These are phyloP conservation scores for Gossypium stocksii DNA, from an alignment of 345 rosid genomes.

Conservation along the genomic window DNA sequence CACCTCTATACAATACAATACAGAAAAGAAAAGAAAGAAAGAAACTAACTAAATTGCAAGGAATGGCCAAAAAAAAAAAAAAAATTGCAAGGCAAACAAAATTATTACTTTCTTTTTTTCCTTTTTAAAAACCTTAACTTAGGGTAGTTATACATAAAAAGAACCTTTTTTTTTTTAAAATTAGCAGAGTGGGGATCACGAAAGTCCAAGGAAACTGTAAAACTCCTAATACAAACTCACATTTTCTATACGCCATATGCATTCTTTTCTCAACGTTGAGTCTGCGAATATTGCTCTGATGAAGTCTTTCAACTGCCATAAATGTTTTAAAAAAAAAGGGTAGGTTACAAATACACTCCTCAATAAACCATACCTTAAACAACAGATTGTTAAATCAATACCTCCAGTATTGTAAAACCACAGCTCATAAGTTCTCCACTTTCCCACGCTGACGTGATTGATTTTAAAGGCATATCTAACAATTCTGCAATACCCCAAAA, in stretches of 20 bases:
- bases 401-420: conserved; percentile 77
- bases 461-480: conserved; percentile 83
- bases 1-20: neutral
- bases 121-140: no score
- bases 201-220: neutral
- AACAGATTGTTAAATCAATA: conserved; percentile 20
- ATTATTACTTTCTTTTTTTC: neutral
- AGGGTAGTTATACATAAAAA: no score
- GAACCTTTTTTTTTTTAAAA: no score
- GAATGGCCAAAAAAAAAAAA: no score
- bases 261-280: conserved; percentile 84
- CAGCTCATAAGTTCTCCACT: conserved; percentile 65
- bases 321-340: neutral
- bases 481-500: conserved; percentile 46
- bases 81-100: neutral
- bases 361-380: neutral
- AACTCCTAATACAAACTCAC: conserved; percentile 27
- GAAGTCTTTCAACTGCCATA: conserved; percentile 66
- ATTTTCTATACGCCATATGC: conserved; percentile 75
- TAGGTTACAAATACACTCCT: neutral
- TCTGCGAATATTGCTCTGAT: conserved; percentile 83
- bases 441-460: conserved; percentile 82
- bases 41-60: neutral
- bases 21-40: neutral
- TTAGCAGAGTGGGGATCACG: neutral